Evolutionary conservation across 2,329 filamentous ascomycete genomes (phyloP), one percentile per base, ranked within the genome.

Genomic region (Fusarium floridanum): DNA sequence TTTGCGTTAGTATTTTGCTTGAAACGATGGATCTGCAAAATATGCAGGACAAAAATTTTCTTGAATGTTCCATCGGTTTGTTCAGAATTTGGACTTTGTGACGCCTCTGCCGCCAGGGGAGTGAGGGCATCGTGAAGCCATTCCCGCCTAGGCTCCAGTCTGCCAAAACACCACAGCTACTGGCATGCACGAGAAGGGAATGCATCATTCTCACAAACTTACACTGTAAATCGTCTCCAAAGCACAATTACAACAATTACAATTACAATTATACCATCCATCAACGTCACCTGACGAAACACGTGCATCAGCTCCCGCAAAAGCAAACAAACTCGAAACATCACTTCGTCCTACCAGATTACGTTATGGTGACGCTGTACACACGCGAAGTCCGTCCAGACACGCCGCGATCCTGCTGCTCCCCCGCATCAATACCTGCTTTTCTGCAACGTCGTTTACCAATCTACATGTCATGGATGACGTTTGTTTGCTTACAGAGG

Each of bases 391-490:
- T 56, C 43, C 22, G 41, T 34, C 43, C 34, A 65, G 62, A 60
- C 50, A 59, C 24, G 48, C 66, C 55, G 64, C 70, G 72, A 70
- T 64, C 57, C 69, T 69, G 59, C 55, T 43, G 43, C 32, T 64
- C 63, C 76, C 76, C 76, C 75, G 70, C 76, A 73, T 62, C 56
- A 64, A 76, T 76, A 76, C 74, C 64, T 76, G 73, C 70, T 75
- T 76, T 77, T 32, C 29, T 43, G 43, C 41, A 53, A 63, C 53
- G 41, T 43, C 57, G 48, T 37, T 67, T 39, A 32, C 41, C 71
- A 77, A 64, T 78, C 75, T 68, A 78, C 70, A 71, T 78, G 76
- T 78, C 76, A 78, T 78, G 71, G 75, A 78, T 78, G 76, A 78
- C 76, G 76, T 76, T 75, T 60, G 65, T 43, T 61, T 37, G 20